phyloP scores from a whole-genome alignment of 257 asterid genomes.

The Solanum rostratum region DNA sequence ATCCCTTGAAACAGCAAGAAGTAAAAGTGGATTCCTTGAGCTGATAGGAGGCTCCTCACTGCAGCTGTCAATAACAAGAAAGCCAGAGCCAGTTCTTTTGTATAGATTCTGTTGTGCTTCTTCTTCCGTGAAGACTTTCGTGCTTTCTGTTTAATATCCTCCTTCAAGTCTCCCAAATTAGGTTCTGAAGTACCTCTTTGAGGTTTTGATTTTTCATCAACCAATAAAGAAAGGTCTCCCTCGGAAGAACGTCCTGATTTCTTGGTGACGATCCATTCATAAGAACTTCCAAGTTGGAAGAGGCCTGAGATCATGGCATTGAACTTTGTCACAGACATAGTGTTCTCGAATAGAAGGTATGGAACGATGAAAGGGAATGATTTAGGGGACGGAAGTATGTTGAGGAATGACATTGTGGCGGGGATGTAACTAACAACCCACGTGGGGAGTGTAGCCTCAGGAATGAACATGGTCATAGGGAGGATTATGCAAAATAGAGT shows the following conservation, averaged over 20 bases:
- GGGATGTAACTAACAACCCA: slow-evolving; percentile 93
- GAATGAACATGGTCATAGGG: slow-evolving; percentile 92
- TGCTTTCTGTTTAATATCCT: slow-evolving; percentile 32
- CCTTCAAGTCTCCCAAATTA: slow-evolving; percentile 45
- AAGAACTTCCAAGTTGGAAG: slow-evolving; percentile 84
- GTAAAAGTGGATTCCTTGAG: slow-evolving; percentile 92
- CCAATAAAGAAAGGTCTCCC: slow-evolving; percentile 48
- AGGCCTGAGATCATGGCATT: slow-evolving; percentile 93
- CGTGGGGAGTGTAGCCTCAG: slow-evolving; percentile 77
- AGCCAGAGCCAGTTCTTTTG: slow-evolving; percentile 69
- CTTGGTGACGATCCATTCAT: slow-evolving; percentile 93
- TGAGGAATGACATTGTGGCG: slow-evolving; percentile 66
- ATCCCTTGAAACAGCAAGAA: slow-evolving; percentile 85
- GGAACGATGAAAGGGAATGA: slow-evolving; percentile 93
- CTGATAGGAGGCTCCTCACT: slow-evolving; percentile 70
- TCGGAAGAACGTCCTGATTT: slow-evolving; percentile 86
- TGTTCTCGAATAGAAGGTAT: slow-evolving; percentile 78
- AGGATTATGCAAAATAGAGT: slow-evolving; percentile 85
- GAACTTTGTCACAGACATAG: slow-evolving; percentile 94
- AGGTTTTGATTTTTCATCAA: slow-evolving; percentile 34
- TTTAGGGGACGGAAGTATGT: slow-evolving; percentile 77
- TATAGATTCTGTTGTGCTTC: slow-evolving; percentile 74
- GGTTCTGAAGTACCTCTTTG: slow-evolving; percentile 64
- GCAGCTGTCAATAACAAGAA: slow-evolving; percentile 76
- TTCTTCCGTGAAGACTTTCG: slow-evolving; percentile 30